phyloP scores from a whole-genome alignment of 2,329 filamentous ascomycete species.

The Drechslera avenae region DNA sequence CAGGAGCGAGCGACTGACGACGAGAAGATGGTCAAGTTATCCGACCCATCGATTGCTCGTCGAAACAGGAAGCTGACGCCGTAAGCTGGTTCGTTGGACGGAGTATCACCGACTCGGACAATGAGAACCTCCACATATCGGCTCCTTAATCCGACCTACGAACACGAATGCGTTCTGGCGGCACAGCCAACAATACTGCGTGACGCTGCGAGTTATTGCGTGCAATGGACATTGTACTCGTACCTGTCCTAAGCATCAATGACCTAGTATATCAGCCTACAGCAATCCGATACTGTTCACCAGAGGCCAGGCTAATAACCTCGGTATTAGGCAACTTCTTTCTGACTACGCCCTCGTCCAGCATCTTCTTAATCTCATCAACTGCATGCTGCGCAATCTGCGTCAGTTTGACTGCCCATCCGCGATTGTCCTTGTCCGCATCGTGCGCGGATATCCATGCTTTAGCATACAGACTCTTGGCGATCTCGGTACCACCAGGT shows the following conservation, averaged over 20 bases:
- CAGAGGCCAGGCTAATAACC: constrained; percentile 27
- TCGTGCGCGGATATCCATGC: constrained; percentile 68
- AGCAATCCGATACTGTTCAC: constrained; percentile 29
- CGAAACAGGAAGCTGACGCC: too few species aligned
- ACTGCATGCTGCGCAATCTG: constrained; percentile 49
- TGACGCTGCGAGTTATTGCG: too few species aligned
- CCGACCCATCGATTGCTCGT: too few species aligned
- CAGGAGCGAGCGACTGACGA: too few species aligned
- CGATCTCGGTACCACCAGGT: constrained; percentile 63
- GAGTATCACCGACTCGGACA: too few species aligned
- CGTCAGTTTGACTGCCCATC: constrained; percentile 58
- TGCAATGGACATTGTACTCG: background rate
- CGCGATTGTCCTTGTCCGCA: constrained; percentile 62
- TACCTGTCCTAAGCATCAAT: background rate
- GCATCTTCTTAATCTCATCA: constrained; percentile 37
- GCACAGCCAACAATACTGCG: too few species aligned
- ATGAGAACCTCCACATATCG: too few species aligned
- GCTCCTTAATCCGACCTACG: too few species aligned
- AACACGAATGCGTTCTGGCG: too few species aligned
- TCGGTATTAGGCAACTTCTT: constrained; percentile 20
- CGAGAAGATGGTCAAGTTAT: too few species aligned
- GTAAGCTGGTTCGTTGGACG: too few species aligned
- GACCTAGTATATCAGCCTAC: constrained; percentile 14
- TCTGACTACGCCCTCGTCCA: constrained; percentile 24
- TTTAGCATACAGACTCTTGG: constrained; percentile 58